Evolutionary conservation across 441 rosid genomes (phyloP).

Genomic region (Gossypium laxum): DNA sequence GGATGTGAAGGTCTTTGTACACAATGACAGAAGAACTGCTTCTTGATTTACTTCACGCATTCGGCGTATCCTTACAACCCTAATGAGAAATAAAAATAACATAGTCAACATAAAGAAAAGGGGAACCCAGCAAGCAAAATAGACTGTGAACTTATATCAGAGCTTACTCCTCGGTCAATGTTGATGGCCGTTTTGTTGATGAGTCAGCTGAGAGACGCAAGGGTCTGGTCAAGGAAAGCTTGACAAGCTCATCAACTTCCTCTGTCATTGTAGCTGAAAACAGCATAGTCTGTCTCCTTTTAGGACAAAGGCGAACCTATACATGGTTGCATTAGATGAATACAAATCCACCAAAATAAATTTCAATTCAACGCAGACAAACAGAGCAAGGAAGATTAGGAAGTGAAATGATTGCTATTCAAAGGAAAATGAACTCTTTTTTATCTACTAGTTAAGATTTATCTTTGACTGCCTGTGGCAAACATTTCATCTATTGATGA

Average conservation of each 20-base stretch:
- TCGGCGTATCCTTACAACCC: constrained; percentile 88
- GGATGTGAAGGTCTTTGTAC: constrained; percentile 73
- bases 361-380: constrained; percentile 6
- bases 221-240: constrained; percentile 77
- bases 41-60: constrained; percentile 82
- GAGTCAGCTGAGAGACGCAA: constrained; percentile 91
- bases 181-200: constrained; percentile 71
- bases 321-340: constrained; percentile 13
- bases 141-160: constrained; percentile 1
- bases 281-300: constrained; percentile 88
- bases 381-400: not conserved
- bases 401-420: not conserved
- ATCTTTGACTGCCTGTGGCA: not conserved
- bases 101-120: constrained; percentile 6
- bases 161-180: constrained; percentile 79
- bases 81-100: constrained; percentile 19
- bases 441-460: not conserved
- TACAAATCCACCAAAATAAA: constrained; percentile 8
- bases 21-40: constrained; percentile 85
- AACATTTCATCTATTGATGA: not conserved
- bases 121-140: constrained; percentile 4
- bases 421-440: not conserved
- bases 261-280: constrained; percentile 98
- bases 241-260: constrained; percentile 80
- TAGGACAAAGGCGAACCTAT: constrained; percentile 83